These are phyloP conservation scores for Golubevia sp. DNA, from an alignment of 1,284 basidiomycete species.

Conservation along the genomic window DNA sequence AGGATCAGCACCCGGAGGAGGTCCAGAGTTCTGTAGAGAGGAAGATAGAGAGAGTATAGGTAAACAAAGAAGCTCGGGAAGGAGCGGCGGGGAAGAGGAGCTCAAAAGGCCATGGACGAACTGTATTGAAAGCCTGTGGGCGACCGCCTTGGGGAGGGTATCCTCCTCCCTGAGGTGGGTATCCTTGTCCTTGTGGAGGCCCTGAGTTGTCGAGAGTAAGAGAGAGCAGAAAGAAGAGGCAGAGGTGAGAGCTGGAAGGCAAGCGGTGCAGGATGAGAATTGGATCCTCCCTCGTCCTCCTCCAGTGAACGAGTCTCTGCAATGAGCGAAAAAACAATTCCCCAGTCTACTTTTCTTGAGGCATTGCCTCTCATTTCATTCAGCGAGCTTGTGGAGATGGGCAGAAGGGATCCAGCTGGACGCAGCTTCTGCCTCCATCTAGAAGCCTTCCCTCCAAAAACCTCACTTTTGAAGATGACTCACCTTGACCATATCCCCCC, in stretches of 20 bases:
- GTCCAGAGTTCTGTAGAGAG: background rate
- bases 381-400: too few relatives aligned
- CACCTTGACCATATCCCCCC: too few relatives aligned
- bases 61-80: background rate
- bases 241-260: background rate
- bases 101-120: background rate
- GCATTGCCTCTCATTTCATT: too few relatives aligned
- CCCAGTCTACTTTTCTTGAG: too few relatives aligned
- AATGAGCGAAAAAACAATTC: too few relatives aligned
- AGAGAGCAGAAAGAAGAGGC: background rate
- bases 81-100: background rate
- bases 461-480: too few relatives aligned
- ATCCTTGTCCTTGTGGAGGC: background rate
- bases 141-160: background rate
- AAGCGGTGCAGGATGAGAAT: too few relatives aligned
- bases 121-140: background rate
- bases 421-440: too few relatives aligned
- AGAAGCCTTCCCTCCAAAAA: too few relatives aligned
- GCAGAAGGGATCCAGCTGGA: too few relatives aligned
- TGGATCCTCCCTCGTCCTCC: too few relatives aligned
- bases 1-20: constrained; percentile 33
- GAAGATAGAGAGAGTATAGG: constrained; percentile 11
- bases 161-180: background rate
- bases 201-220: background rate
- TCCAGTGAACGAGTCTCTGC: too few relatives aligned